Base-by-base conservation (phyloP, 805 yeast genomes). In the Scheffersomyces amazonensis region DNA sequence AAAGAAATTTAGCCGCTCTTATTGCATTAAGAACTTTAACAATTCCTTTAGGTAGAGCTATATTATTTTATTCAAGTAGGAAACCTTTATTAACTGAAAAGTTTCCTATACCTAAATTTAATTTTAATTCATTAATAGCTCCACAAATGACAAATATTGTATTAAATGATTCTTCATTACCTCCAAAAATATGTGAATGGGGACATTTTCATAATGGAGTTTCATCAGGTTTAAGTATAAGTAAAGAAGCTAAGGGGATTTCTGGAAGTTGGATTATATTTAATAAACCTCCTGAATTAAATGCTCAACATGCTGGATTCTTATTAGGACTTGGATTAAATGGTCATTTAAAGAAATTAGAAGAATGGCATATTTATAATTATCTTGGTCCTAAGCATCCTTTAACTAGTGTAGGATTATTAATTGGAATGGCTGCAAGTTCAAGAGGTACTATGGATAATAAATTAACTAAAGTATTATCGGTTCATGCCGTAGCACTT, bases 281-380 rank as follows among this genome's bases (percentile, higher is more conserved):
- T 56, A 87, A 87, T 49, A 83, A 81, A 48, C 96, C 96, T 0
- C 73, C 75, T 1, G 72, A 65, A 4, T 57, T 85, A 22, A 80
- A 78, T 48, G 76, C 96, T 0, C 90, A 87, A 44, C 96, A 90
- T 66, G 97, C 96, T 16, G 99, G 99, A 0, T 89, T 93, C 49
- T 61, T 93, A n/a, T 62, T 88, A 15, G 99, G 97, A 0, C 66
- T 93, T 18, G 99, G 99, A 0, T 64, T 93, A 21, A 87, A 87
- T 60, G 98, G 98, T 0, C 96, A 90, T 55, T 63, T 93, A 50
- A 80, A 76, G 40, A 71, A 73, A 30, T 63, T 93, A 18, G 98
- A 91, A 52, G 96, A 93, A 58, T 93, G 98, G 97, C 96, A 90
- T 55, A 85, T 91, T 21, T 93, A 88, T 58, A 90, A 91, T 53